Percentiles rank a stretch among this genome's conserved stretches.
phyloP scores from a whole-genome alignment of 345 rosid species.

The Populus simonii region DNA sequence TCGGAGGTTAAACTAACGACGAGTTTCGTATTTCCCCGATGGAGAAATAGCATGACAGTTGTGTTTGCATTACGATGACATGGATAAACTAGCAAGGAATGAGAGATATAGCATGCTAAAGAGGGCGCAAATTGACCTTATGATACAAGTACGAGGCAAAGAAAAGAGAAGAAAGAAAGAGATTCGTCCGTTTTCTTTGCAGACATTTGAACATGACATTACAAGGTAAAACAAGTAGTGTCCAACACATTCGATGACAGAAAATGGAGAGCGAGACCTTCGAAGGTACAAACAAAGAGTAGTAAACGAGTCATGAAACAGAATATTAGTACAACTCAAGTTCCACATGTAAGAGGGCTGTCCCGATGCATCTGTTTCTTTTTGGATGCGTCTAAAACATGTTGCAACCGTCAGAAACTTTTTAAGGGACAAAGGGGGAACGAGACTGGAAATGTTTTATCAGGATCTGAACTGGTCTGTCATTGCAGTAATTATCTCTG shows the following conservation, averaged over 20 bases:
- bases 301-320: not conserved
- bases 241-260: not conserved
- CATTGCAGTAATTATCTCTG: not conserved
- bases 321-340: not conserved
- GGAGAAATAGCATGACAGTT: not conserved
- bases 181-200: not conserved
- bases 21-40: too few species aligned
- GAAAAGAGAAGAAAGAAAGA: not conserved
- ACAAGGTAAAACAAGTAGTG: not conserved
- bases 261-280: not conserved
- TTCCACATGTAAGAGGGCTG: not conserved
- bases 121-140: not conserved
- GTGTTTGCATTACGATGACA: not conserved
- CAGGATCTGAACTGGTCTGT: not conserved
- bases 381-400: not conserved
- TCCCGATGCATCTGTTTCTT: not conserved
- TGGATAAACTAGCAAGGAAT: not conserved
- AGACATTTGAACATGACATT: not conserved
- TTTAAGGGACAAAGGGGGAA: not conserved
- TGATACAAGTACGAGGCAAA: not conserved
- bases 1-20: not conserved
- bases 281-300: not conserved
- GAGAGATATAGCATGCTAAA: not conserved
- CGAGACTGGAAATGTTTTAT: not conserved
- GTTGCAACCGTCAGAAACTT: slow-evolving; percentile 10